These are phyloP conservation scores for Hypoxylon sp. DNA, from an alignment of 2,329 filamentous ascomycete species.

Conservation along the genomic window DNA sequence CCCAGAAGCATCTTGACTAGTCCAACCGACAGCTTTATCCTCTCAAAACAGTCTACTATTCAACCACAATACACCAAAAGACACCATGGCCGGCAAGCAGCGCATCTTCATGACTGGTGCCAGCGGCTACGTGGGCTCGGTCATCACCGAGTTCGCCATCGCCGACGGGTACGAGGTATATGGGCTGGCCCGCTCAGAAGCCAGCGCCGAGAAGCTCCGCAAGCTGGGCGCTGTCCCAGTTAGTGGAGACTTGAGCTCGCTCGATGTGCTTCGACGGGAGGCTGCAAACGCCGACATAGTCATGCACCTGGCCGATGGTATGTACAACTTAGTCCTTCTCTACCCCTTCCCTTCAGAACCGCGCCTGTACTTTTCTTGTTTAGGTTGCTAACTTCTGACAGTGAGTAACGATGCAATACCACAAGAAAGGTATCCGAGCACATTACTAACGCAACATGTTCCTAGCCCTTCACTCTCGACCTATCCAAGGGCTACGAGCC, in stretches of 20 bases:
- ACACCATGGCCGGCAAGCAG: conserved; percentile 27
- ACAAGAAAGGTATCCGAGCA: too few relatives aligned
- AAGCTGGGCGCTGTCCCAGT: conserved; percentile 50
- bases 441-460: too few relatives aligned
- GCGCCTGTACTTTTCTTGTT: too few relatives aligned
- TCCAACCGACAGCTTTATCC: background rate
- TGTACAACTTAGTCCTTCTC: too few relatives aligned
- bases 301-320: conserved; percentile 53
- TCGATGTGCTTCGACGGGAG: conserved; percentile 50
- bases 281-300: conserved; percentile 52
- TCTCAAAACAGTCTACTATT: background rate
- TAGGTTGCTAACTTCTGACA: too few relatives aligned
- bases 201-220: conserved; percentile 48
- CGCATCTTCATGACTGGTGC: conserved; percentile 53
- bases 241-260: conserved; percentile 50
- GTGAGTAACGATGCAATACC: too few relatives aligned
- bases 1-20: background rate
- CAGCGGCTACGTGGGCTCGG: conserved; percentile 50
- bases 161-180: conserved; percentile 50
- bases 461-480: conserved; percentile 38
- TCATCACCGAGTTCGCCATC: conserved; percentile 49
- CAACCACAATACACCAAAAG: background rate
- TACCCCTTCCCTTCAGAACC: too few relatives aligned
- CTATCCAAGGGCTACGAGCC: conserved; percentile 42
- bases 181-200: conserved; percentile 51